Base-by-base conservation (phyloP, 2,329 filamentous ascomycete species). In the Claviceps paspali region DNA sequence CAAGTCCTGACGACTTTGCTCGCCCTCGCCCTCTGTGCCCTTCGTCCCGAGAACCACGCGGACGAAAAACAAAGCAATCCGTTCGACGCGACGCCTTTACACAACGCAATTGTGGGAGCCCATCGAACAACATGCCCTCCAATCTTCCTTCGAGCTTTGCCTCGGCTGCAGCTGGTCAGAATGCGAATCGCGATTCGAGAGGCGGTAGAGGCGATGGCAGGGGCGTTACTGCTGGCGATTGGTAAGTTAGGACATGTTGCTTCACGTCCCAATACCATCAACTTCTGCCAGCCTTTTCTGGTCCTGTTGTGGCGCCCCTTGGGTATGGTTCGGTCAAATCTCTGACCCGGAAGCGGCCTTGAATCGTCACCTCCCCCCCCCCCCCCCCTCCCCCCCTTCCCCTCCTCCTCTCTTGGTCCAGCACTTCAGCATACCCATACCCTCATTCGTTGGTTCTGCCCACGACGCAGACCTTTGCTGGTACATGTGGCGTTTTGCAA, bases 71-170 rank as follows among this genome's bases (percentile, higher is more conserved):
- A 36, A 30, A 18, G 10, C 34, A 27, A 22, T n/a, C 39, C 19
- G 21, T 26, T 28, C 30, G 19, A 17, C 32, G 33, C 37, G 33
- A 42, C 26, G 19, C 27, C 23, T 27, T 18, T 22, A 14, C 36
- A 33, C 24, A 33, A 35, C 36, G 37, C 28, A 28, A 29, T 30
- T 23, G 21, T 27, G 29, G 14, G 24, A 23, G n/a, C n/a, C n/a
- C 15, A 19, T n/a, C n/a, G 19, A 40, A 42, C 33, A 60, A 45
- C 42, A 69, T 85, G 80, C 73, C 79, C 64, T 75, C 77, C 57
- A 78, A 81, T 64, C 72, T 85, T 59, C 77, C 80, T 52, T 84
- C 82, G 50, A 86, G 79, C 68, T 87, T 87, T 63, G 82, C 82
- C 57, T 85, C 82, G 55, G 82, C 82, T 52, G 82, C 82, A 49